These are phyloP conservation scores for Chimonanthus salicifolius DNA, from an alignment of 164 flowering plant species.

Conservation along the genomic window DNA sequence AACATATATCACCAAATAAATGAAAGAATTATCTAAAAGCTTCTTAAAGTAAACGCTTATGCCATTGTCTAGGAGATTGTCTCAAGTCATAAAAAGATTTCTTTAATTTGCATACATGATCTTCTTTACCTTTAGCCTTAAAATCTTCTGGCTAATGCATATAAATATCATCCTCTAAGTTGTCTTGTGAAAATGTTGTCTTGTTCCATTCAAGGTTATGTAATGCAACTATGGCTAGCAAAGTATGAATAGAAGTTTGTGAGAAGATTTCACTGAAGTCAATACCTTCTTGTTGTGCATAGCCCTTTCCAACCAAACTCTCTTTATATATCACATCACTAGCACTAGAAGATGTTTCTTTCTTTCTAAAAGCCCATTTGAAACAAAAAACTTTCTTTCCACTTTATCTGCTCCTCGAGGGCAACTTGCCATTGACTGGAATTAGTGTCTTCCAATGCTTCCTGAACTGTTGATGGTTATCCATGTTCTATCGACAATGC, in stretches of 20 bases:
- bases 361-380: neutral
- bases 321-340: neutral
- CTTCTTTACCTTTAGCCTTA: neutral
- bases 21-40: neutral
- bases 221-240: too few relatives aligned
- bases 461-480: neutral
- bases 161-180: neutral
- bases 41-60: neutral
- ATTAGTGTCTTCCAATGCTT: neutral
- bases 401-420: neutral
- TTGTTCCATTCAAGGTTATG: neutral
- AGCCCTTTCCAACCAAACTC: neutral
- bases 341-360: neutral
- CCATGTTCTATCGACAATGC: neutral
- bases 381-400: neutral
- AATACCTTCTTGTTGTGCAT: neutral
- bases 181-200: neutral
- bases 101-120: neutral
- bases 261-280: neutral
- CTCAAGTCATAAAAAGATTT: neutral
- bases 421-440: neutral
- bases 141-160: neutral
- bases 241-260: neutral
- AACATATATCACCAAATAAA: neutral
- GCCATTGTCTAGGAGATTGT: neutral